Evolutionary conservation across 805 yeast genomes (phyloP), one percentile per base, ranked within the genome.

Genomic region (Huiozyma naganishii): DNA sequence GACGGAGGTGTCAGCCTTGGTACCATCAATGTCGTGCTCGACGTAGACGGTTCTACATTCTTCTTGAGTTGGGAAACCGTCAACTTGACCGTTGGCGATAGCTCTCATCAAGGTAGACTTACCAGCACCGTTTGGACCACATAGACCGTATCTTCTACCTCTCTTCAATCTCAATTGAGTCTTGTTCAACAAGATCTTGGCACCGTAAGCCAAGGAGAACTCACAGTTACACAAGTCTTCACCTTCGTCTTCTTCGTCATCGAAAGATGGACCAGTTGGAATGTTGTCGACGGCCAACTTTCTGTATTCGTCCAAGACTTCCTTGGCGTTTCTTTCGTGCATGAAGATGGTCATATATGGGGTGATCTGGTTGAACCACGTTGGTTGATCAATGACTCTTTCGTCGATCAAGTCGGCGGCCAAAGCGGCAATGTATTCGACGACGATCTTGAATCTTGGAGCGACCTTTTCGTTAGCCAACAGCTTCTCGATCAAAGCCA

Each of bases 111-210:
- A 80, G 58, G 97, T 90, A 57, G 97, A 90, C 74, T 90, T 90
- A 84, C 97, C 97, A 68, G 97, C 95, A 86, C 97, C 97, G 76
- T 89, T 89, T 69, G 97, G 97, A 76, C 97, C 97, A 77, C 92
- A 83, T 63, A 83, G 75, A 90, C 98, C 98, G 72, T 92, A 92
- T 78, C 98, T 86, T 77, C 97, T 89, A 76, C 84, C 92, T 79
- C 95, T 83, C 88, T 87, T 88, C 69, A 92, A 83, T 76, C 98
- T 88, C 70, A 92, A 81, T 77, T 90, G 97, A 60, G 98, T 92
- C 76, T 92, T 90, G 90, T 92, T 92, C 73, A 92, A 87, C 76
- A 92, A 80, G 79, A 92, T 92, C 86, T 92, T 92, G 66, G 98
- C 98, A 90, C 98, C 99, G 74, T 92, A 92, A 71, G 99, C 99